phyloP scores from a whole-genome alignment of 768 basidiomycete genomes.

The Kwoniella mangroviensis region DNA sequence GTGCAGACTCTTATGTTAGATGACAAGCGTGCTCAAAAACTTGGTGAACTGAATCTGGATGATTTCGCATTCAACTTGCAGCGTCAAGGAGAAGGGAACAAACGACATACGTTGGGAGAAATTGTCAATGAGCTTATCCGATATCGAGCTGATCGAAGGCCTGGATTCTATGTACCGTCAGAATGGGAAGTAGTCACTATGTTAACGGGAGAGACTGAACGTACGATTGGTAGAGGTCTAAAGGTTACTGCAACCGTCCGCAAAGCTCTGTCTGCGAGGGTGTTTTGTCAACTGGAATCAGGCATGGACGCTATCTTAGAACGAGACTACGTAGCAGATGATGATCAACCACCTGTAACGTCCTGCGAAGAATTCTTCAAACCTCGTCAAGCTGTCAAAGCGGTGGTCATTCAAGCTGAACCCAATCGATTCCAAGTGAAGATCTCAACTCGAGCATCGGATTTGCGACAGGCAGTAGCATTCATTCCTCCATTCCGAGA shows the following conservation, averaged over 20 bases:
- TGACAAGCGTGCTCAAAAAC: conserved; percentile 73
- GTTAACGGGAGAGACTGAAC: conserved; percentile 88
- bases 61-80: conserved; percentile 92
- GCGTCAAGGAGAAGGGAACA: conserved; percentile 78
- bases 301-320: conserved; percentile 84
- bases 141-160: conserved; percentile 78
- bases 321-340: conserved; percentile 63
- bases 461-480: conserved; percentile 30
- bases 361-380: conserved; percentile 63
- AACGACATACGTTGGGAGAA: conserved; percentile 84
- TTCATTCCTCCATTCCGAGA: conserved; percentile 54
- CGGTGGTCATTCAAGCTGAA: conserved; percentile 73
- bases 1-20: conserved; percentile 86
- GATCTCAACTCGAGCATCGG: conserved; percentile 67
- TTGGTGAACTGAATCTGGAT: conserved; percentile 88
- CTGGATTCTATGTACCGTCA: conserved; percentile 67
- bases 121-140: conserved; percentile 82
- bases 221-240: conserved; percentile 75
- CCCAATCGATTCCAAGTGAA: conserved; percentile 71
- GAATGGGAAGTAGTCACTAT: conserved; percentile 88
- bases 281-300: conserved; percentile 81
- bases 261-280: conserved; percentile 70
- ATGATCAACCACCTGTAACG: conserved; percentile 49
- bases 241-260: conserved; percentile 65
- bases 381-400: conserved; percentile 79